Percentiles rank a stretch among this genome's conserved stretches.
Evolutionary conservation across 2,329 filamentous ascomycete species (phyloP).

Genomic region (Boeremia exigua): DNA sequence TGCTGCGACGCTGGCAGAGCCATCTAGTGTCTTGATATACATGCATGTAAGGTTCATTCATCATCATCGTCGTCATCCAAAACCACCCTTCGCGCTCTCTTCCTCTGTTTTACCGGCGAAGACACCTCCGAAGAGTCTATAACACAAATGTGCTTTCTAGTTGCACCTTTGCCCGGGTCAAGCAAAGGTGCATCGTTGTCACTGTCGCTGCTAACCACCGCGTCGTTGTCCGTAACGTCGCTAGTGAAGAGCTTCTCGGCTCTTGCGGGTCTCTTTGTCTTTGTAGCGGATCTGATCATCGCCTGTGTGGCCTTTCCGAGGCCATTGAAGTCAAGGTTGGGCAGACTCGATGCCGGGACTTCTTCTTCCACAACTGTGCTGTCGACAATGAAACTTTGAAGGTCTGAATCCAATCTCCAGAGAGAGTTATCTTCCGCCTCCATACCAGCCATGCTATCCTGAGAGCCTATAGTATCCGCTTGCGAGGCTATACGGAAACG

Average conservation of each 20-base stretch:
- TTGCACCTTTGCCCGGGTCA: constrained; percentile 15
- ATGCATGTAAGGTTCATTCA: constrained; percentile 17
- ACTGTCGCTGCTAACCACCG: constrained; percentile 44
- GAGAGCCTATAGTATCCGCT: constrained; percentile 51
- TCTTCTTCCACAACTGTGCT: constrained; percentile 48
- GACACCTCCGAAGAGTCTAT: constrained; percentile 35
- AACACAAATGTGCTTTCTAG: constrained; percentile 26
- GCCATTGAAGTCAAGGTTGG: constrained; percentile 33
- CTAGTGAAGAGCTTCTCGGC: constrained; percentile 46
- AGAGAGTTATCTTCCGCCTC: constrained; percentile 49
- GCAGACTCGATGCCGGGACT: constrained; percentile 42
- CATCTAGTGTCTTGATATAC: background rate
- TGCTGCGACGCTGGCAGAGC: background rate
- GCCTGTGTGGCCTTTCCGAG: constrained; percentile 45
- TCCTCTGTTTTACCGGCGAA: constrained; percentile 29
- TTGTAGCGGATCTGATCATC: constrained; percentile 31
- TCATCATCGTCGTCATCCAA: constrained; percentile 45
- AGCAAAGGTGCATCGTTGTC: constrained; percentile 33
- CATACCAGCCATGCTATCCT: constrained; percentile 49
- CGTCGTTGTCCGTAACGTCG: constrained; percentile 42
- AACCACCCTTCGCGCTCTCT: constrained; percentile 37
- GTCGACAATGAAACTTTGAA: constrained; percentile 54
- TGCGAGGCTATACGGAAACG: constrained; percentile 46
- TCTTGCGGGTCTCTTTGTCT: constrained; percentile 26
- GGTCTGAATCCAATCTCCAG: constrained; percentile 53